phyloP scores from a whole-genome alignment of 2,329 filamentous ascomycete species.

The Decorospora gaudefroyi region DNA sequence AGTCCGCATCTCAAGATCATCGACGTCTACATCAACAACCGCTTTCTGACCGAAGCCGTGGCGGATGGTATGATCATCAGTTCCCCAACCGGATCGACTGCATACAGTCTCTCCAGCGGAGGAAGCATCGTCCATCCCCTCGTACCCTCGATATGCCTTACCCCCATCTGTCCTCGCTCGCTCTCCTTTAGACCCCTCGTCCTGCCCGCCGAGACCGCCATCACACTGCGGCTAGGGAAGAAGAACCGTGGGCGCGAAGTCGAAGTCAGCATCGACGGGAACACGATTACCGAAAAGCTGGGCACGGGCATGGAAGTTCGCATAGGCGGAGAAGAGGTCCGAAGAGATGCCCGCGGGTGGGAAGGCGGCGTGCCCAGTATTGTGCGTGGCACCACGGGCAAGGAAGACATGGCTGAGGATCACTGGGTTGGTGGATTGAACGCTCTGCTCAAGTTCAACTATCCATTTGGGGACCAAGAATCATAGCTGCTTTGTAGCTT shows the following conservation, averaged over 20 bases:
- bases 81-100: conserved; percentile 92
- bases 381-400: conserved; percentile 62
- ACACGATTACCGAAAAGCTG: conserved; percentile 50
- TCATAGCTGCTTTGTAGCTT: conserved; percentile 5
- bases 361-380: conserved; percentile 88
- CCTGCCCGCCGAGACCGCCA: conserved; percentile 80
- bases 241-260: conserved; percentile 55
- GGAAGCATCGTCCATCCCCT: conserved; percentile 94
- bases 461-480: conserved; percentile 76
- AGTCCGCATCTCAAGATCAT: conserved; percentile 90
- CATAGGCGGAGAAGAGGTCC: conserved; percentile 82
- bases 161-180: conserved; percentile 90
- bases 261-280: conserved; percentile 57
- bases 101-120: conserved; percentile 90
- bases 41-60: conserved; percentile 89
- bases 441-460: conserved; percentile 93
- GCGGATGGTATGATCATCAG: conserved; percentile 94
- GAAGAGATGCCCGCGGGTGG: conserved; percentile 55
- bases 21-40: conserved; percentile 85
- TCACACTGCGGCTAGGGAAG: conserved; percentile 79
- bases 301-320: conserved; percentile 69
- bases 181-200: conserved; percentile 91
- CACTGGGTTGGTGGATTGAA: conserved; percentile 97
- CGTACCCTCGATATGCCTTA: conserved; percentile 84
- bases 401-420: conserved; percentile 66